phyloP scores from a whole-genome alignment of 2,329 filamentous ascomycete genomes.

The Exophiala viscosa region DNA sequence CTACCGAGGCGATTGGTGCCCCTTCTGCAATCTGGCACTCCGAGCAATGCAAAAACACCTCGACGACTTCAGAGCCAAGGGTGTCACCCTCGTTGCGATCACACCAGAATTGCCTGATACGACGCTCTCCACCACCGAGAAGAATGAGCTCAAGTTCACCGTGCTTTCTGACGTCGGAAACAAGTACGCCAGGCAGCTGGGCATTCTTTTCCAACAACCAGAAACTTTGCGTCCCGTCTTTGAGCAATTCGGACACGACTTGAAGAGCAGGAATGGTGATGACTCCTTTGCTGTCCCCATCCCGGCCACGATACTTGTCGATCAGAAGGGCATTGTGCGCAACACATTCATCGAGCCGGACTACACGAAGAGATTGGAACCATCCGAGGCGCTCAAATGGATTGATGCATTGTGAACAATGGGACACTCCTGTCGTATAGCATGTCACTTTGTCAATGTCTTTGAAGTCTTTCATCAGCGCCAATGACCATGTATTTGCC shows the following conservation, averaged over 20 bases:
- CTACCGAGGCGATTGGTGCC: conserved; percentile 48
- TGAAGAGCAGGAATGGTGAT: conserved; percentile 37
- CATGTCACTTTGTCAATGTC: not conserved
- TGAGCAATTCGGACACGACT: conserved; percentile 32
- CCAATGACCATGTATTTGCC: too few species aligned
- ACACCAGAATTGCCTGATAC: conserved; percentile 42
- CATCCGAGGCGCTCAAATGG: not conserved
- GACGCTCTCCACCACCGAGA: conserved; percentile 38
- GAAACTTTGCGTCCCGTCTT: conserved; percentile 32
- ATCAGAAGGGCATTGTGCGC: conserved; percentile 34
- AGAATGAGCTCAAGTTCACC: conserved; percentile 40
- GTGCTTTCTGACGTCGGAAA: conserved; percentile 42
- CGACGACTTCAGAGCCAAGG: conserved; percentile 31
- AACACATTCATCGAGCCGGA: conserved; percentile 39
- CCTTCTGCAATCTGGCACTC: conserved; percentile 45
- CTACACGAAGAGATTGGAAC: conserved; percentile 25
- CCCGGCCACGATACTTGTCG: conserved; percentile 40
- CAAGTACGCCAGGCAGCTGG: conserved; percentile 36
- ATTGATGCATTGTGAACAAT: not conserved
- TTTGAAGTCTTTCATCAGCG: too few species aligned
- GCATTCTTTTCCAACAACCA: conserved; percentile 36
- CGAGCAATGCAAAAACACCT: conserved; percentile 37
- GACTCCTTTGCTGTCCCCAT: conserved; percentile 39
- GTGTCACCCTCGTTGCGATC: conserved; percentile 43
- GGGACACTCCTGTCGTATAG: too few species aligned